Percentiles rank a stretch among this genome's conserved stretches.
phyloP scores from a whole-genome alignment of 768 basidiomycete genomes.

The Podaxis rugospora region DNA sequence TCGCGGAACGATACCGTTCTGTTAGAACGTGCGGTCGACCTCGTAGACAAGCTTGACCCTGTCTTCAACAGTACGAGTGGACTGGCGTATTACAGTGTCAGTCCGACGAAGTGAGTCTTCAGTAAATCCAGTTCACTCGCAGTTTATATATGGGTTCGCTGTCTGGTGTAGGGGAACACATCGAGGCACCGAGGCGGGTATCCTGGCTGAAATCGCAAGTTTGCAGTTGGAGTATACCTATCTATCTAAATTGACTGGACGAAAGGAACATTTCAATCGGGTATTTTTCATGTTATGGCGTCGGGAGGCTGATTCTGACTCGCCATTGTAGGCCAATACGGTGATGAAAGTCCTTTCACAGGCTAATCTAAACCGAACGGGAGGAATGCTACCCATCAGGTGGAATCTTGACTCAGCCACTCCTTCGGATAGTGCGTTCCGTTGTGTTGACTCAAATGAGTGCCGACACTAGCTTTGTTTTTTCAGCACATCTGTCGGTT shows the following conservation, averaged over 20 bases:
- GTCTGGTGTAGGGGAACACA: conserved; percentile 11
- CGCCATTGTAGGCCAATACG: conserved; percentile 34
- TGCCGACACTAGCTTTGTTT: not conserved
- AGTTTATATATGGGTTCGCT: not conserved
- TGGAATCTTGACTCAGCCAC: conserved; percentile 50
- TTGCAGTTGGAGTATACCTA: conserved; percentile 85
- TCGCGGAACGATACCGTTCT: conserved; percentile 52
- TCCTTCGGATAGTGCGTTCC: conserved; percentile 42
- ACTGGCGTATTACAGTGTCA: conserved; percentile 66
- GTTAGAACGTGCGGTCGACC: conserved; percentile 69
- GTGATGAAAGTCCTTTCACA: conserved; percentile 44
- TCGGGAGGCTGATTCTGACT: not conserved
- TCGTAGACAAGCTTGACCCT: conserved; percentile 68
- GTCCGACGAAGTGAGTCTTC: conserved; percentile 51
- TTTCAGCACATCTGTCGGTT: conserved; percentile 46
- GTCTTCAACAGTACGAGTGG: conserved; percentile 69
- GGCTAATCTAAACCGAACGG: conserved; percentile 39
- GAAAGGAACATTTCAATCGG: conserved; percentile 53
- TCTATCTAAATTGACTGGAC: conserved; percentile 73
- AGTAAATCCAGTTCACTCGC: not conserved
- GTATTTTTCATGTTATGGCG: conserved; percentile 28
- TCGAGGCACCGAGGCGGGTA: conserved; percentile 30
- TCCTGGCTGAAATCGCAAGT: conserved; percentile 78
- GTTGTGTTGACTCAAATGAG: not conserved
- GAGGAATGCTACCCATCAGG: conserved; percentile 59